A percentile compares a stretch with the other conserved stretches of the same genome.
These are phyloP conservation scores for Eimeria acervulina DNA, from an alignment of 169 alveolate genomes.

Conservation along the genomic window DNA sequence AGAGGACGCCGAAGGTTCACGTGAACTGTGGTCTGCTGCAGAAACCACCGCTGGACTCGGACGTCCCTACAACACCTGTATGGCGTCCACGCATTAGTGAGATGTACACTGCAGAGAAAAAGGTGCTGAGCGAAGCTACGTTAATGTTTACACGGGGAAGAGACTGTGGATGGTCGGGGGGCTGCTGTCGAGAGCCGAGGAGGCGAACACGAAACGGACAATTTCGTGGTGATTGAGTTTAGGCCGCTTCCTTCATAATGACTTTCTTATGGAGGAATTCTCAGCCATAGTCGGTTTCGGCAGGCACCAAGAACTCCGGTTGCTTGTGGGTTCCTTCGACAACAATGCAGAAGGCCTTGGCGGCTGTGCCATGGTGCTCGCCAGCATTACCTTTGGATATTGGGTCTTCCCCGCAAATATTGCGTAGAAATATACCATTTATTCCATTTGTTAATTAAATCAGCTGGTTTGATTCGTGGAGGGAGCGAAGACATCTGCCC, in stretches of 20 bases:
- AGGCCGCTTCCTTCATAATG: neutral
- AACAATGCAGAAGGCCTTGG: neutral
- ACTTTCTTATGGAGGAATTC: neutral
- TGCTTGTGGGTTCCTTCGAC: neutral
- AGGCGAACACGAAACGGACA: neutral
- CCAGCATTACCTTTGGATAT: neutral
- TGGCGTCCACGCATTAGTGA: neutral
- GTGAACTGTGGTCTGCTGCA: slow-evolving; percentile 10
- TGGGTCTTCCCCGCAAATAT: neutral
- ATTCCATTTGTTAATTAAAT: neutral
- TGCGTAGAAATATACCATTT: neutral
- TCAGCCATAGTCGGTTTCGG: neutral
- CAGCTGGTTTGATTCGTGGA: neutral
- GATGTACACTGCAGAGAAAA: neutral
- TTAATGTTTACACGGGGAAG: neutral
- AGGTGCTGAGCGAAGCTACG: neutral
- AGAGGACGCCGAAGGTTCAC: neutral
- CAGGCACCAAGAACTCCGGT: neutral
- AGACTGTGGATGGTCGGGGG: neutral
- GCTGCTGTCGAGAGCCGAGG: neutral
- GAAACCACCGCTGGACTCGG: slow-evolving; percentile 21
- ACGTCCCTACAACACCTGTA: neutral
- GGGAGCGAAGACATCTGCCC: neutral
- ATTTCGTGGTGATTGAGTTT: neutral
- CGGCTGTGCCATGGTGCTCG: neutral